phyloP scores from a whole-genome alignment of 768 basidiomycete species.

The Termitomyces eurrhizus region DNA sequence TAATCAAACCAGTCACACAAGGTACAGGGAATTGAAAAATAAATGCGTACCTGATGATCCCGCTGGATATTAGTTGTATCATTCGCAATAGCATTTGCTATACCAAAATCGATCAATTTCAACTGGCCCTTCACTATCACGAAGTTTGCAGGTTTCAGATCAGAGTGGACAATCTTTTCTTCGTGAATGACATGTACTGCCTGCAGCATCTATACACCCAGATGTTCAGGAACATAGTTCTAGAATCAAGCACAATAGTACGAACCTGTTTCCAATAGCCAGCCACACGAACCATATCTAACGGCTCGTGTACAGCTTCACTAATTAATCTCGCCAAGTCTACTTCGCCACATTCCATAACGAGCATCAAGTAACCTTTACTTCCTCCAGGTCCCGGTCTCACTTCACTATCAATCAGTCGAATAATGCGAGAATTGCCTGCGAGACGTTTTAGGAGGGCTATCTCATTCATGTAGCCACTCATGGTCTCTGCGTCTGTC shows the following conservation, averaged over 20 bases:
- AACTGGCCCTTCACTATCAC: constrained; percentile 92
- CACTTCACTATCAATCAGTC: constrained; percentile 87
- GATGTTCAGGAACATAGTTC: neutral
- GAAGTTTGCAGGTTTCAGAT: constrained; percentile 98
- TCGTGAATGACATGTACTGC: constrained; percentile 98
- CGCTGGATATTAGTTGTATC: constrained; percentile 98
- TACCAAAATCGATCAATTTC: constrained; percentile 99
- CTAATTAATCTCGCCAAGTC: constrained; percentile 82
- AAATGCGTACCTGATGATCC: constrained; percentile 74
- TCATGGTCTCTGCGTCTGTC: constrained; percentile 85
- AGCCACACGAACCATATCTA: constrained; percentile 93
- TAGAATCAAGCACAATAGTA: neutral
- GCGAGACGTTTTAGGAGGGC: constrained; percentile 88
- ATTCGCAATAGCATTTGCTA: constrained; percentile 97
- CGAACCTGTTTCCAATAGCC: constrained; percentile 96
- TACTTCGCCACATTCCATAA: constrained; percentile 97
- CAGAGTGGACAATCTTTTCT: constrained; percentile 98
- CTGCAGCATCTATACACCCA: constrained; percentile 77
- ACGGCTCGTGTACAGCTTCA: constrained; percentile 77
- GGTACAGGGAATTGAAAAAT: neutral
- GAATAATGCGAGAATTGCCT: constrained; percentile 90
- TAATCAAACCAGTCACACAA: constrained; percentile 3
- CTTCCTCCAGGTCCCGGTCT: constrained; percentile 65
- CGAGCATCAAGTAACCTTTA: constrained; percentile 74
- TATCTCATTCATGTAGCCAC: constrained; percentile 96